These are phyloP conservation scores for Neltuma alba DNA, from an alignment of 306 rosid genomes.

Conservation along the genomic window DNA sequence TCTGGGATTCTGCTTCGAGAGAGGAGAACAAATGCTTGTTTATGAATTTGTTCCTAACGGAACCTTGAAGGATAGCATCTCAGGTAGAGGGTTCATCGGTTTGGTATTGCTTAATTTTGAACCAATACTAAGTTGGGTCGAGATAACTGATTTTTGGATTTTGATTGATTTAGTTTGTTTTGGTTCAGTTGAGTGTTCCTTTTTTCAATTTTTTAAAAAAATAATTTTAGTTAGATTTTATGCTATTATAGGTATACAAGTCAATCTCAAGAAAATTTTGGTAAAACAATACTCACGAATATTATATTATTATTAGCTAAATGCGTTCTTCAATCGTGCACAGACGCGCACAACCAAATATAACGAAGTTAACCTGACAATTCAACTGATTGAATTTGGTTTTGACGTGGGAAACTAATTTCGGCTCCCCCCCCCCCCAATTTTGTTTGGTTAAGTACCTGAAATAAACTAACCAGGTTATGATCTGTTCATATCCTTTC, in stretches of 20 bases:
- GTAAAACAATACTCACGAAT: neutral
- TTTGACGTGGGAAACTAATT: neutral
- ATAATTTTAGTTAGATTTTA: neutral
- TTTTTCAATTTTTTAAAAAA: too few species aligned
- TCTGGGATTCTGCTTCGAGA: slow-evolving; percentile 58
- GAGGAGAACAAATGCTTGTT: slow-evolving; percentile 60
- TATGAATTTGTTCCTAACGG: slow-evolving; percentile 58
- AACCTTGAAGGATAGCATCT: slow-evolving; percentile 43
- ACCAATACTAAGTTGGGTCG: neutral
- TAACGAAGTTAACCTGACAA: neutral
- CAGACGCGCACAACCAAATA: too few species aligned
- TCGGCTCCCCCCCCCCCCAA: too few species aligned
- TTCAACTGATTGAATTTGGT: neutral
- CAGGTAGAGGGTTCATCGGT: slow-evolving; percentile 39
- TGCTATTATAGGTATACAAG: neutral
- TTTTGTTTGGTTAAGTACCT: too few species aligned
- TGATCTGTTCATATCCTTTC: too few species aligned
- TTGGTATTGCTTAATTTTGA: neutral
- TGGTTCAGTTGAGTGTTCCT: neutral
- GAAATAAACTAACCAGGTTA: too few species aligned
- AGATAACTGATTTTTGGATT: neutral
- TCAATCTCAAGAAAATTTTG: neutral
- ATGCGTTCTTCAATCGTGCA: too few species aligned
- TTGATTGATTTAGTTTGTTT: neutral
- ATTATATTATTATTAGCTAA: too few species aligned